phyloP scores from a whole-genome alignment of 1,284 basidiomycete genomes.

The Trichosporon sp. region DNA sequence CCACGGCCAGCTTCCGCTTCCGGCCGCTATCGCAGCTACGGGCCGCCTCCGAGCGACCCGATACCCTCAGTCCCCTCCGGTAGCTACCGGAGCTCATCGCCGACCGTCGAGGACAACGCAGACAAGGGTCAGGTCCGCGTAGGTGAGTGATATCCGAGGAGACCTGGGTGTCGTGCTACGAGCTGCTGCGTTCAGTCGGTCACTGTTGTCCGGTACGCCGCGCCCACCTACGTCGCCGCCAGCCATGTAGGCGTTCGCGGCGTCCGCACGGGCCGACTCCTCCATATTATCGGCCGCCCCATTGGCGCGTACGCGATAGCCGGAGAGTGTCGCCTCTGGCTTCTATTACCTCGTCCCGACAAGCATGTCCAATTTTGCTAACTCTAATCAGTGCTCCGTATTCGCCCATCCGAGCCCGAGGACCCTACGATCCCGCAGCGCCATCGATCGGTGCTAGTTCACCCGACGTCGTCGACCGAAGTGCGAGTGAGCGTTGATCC shows the following conservation, averaged over 20 bases:
- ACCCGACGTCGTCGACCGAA: conserved; percentile 60
- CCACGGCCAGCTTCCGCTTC: conserved; percentile 30
- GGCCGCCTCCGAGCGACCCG: not conserved
- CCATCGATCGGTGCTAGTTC: conserved; percentile 85
- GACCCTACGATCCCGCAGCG: conserved; percentile 78
- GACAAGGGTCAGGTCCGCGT: conserved; percentile 41
- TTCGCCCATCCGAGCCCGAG: conserved; percentile 85
- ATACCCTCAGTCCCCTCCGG: not conserved
- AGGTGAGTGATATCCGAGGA: conserved; percentile 27
- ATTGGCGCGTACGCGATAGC: conserved; percentile 1
- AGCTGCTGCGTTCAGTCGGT: not conserved
- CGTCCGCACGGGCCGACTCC: not conserved
- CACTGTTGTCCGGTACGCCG: not conserved
- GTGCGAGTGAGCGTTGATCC: conserved; percentile 65
- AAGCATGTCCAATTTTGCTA: not conserved
- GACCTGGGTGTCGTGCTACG: not conserved
- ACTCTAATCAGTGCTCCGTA: conserved; percentile 68
- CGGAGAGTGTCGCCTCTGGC: not conserved
- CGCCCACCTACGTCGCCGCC: not conserved
- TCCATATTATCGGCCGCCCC: not conserved
- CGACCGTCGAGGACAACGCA: conserved; percentile 13
- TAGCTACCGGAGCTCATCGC: not conserved
- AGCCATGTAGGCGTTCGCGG: not conserved
- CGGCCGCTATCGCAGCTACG: conserved; percentile 14
- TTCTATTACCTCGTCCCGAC: not conserved